Evolutionary conservation across 805 yeast genomes (phyloP), one percentile per base, ranked within the genome.

Genomic region (Wickerhamiella brachini): DNA sequence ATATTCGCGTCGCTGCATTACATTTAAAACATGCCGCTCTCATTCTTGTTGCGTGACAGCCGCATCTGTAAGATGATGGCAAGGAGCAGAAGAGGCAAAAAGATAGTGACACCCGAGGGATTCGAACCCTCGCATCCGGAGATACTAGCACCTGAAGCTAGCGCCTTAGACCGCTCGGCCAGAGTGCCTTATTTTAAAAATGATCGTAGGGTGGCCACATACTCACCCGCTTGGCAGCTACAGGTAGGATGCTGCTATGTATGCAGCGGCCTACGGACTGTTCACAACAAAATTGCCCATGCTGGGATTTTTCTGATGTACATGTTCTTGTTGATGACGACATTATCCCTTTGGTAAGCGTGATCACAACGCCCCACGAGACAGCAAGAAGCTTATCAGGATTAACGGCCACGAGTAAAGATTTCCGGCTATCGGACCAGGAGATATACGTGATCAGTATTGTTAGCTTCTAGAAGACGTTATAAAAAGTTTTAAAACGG

Each of bases 111-210:
- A 47, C 38, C 45, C 29, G 49, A 47, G 49, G 44, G 45, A 39
- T 47, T 47, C 49, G 45, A 47, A 39, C 49, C 49, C 45, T 47
- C 49, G 49, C 49, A 39, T 47, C 45, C 44, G 49, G 17, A 47
- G 45, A 47, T 39, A 38, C 45, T 41, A 39, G 49, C 44, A 38
- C 45, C 49, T 38, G 49, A 41, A 47, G 49, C 49, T 47, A 39
- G 49, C 49, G 49, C 49, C 47, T 45, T 45, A 47, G 45, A 47
- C 49, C 45, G 49, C 44, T 39, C 44, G 45, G 49, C 45, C 49
- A 39, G 43, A 47, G 38, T 38, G 49, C 54, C 57, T 45, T 41
- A 5, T 37, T 15, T 37, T 37, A 15, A 29, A 29, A 29, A 9
- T 29, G 8, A 9, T 29, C 12, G 12, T 29, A 3, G 34, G 15